Base-by-base conservation (phyloP, 192 early-diverging fungal genomes). In the Haplosporangium gracile region DNA sequence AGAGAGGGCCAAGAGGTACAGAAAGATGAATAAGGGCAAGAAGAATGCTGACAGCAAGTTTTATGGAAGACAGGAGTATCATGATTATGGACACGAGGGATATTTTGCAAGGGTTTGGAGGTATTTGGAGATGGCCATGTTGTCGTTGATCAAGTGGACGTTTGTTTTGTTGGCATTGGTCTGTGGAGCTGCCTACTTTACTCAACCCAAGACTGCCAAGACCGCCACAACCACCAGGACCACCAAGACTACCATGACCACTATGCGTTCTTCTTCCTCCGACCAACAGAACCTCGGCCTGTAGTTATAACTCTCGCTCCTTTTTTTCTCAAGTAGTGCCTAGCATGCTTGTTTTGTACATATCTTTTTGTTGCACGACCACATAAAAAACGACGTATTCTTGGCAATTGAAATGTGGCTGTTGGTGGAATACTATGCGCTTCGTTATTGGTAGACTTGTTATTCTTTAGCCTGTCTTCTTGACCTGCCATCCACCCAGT, bases 131-230 rank as follows among this genome's bases (percentile, higher is more conserved):
- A 68, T 71, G 43, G 74, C 70, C 1, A 29, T 85, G 9, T n/a
- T 85, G 38, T 72, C 83, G 1, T 53, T 85, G 69, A 80, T 85
- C 45, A 85, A 85, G 71, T 85, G 83, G 78, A 65, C 57, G 6
- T 85, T 43, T 45, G 43, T 85, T 22, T 39, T 85, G 18, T 38
- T 85, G 69, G 32, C 83, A 5, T 20, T 85, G 7, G 70, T 85
- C 34, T 85, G 73, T 77, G 83, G 83, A 22, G 83, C 78, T 1
- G 78, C 83, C 2, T 85, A 85, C 38, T 74, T 85, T 18, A 80
- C 83, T 29, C 70, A 80, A 24, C 83, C 83, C 34, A 85, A 85
- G 69, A 15, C 77, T 3, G 26, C 60, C n/a, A 42, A 42, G 40
- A 42, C 40, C 40, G 9, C 40, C 40, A 42, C 40, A n/a, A 13